Evolutionary conservation across 352 stramenopile genomes (phyloP).

Genomic region (Elongisporangium prolatum): DNA sequence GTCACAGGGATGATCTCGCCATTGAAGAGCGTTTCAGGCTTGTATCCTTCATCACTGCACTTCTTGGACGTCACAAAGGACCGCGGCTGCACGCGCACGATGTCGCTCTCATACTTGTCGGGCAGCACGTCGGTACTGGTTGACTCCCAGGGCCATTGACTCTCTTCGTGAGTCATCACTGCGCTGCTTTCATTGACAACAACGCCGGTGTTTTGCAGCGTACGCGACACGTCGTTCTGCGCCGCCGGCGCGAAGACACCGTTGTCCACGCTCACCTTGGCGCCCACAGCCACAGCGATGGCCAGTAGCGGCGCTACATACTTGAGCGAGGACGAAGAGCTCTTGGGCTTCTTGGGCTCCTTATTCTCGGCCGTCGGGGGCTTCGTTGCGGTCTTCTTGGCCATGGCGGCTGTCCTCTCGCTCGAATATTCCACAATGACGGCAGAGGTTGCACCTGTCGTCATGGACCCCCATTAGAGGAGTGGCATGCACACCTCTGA

Average conservation of each 20-base stretch:
- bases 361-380: constrained; percentile 4
- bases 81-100: constrained; percentile 37
- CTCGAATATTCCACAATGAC: not conserved
- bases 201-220: not conserved
- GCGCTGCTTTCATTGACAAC: not conserved
- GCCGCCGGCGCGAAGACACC: not conserved
- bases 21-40: constrained; percentile 23
- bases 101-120: constrained; percentile 60
- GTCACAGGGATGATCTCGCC: constrained; percentile 40
- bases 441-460: not conserved
- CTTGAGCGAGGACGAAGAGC: constrained; percentile 8
- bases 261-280: constrained; percentile 1
- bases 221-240: not conserved
- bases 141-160: not conserved
- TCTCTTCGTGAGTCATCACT: not conserved
- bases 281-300: constrained; percentile 11
- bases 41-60: constrained; percentile 34
- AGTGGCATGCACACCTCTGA: constrained; percentile 6
- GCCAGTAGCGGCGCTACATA: constrained; percentile 15
- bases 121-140: constrained; percentile 14
- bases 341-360: constrained; percentile 8
- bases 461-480: not conserved
- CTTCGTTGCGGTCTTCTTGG: constrained; percentile 8
- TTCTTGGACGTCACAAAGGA: constrained; percentile 23
- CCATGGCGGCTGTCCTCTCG: constrained; percentile 6